phyloP scores from a whole-genome alignment of 305 asterid genomes.

The Fraxinus greggii region DNA sequence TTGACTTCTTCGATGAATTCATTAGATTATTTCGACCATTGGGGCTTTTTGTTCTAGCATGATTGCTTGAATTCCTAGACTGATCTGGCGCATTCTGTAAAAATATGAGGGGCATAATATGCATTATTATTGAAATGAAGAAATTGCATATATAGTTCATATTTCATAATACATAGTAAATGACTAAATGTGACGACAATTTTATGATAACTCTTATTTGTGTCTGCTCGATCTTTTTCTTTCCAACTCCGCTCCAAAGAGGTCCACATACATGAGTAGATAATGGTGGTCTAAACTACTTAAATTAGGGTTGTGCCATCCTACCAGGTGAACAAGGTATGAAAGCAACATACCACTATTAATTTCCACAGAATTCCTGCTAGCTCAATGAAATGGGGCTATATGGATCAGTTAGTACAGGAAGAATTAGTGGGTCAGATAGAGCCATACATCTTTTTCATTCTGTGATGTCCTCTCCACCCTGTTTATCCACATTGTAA shows the following conservation, averaged over 20 bases:
- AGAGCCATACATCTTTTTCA: neutral
- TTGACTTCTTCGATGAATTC: constrained; percentile 29
- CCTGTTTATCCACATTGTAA: neutral
- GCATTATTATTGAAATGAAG: neutral
- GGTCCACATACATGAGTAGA: neutral
- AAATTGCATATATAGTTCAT: constrained; percentile 4
- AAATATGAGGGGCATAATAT: constrained; percentile 8
- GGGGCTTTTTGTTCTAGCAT: constrained; percentile 34
- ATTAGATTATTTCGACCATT: constrained; percentile 35
- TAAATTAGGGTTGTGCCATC: neutral
- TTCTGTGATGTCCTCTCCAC: neutral
- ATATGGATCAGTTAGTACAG: neutral
- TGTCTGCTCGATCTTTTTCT: neutral
- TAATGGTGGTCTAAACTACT: neutral
- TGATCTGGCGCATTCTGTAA: constrained; percentile 69
- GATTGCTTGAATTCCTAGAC: constrained; percentile 44
- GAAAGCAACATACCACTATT: neutral
- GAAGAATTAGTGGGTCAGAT: neutral
- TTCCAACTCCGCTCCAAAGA: neutral
- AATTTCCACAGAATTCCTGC: neutral
- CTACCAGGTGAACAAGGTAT: neutral
- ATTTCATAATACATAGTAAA: neutral
- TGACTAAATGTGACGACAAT: neutral
- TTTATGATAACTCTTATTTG: neutral
- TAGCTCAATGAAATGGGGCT: neutral